Evolutionary conservation across 1,284 basidiomycete species (phyloP), one percentile per base, ranked within the genome.

Genomic region (Ceratobasidium sp.): DNA sequence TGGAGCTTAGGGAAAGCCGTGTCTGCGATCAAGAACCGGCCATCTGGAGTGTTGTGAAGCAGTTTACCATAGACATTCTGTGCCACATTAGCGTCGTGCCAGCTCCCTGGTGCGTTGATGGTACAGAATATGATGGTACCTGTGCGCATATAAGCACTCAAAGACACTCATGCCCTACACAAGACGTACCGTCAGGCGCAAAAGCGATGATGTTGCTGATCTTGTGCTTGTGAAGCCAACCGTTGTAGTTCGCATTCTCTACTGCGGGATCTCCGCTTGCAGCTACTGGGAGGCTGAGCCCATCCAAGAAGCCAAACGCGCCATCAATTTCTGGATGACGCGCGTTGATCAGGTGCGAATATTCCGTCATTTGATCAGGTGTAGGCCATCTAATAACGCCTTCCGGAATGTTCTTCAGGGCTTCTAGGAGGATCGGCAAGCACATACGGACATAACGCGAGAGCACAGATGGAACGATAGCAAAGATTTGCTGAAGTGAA

Each of bases 201-300:
- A 86, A 84, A 0, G 76, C 81, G 28, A 85, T 28, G 0, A 85
- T 81, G 77, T 64, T 80, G 77, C 84, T 86, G 2, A 85, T 74
- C 59, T 82, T 87, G 77, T 89, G 88, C 0, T 82, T 84, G 64
- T 84, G 83, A 0, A 86, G 70, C 88, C 88, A 90, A 0, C 87
- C 86, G 84, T 88, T 89, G 78, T 85, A 89, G 6, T 86, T 88
- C 0, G 85, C 84, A 83, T 90, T 89, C 79, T 89, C 86, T 1
- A 88, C 82, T 20, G 87, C 85, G 0, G 80, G 78, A 81, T 89
- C 85, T 50, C 77, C 77, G 0, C 82, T 82, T 0, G 69, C 70
- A 15, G 81, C 80, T 0, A 81, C 79, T 1, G 80, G 78, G 1
- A 85, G 65, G 57, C 84, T 84, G 4, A 85, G 68, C 0, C 84